A percentile compares a stretch with the other conserved stretches of the same genome.
phyloP scores from a whole-genome alignment of 2,329 filamentous ascomycete genomes.

The Aspergillus ustus region DNA sequence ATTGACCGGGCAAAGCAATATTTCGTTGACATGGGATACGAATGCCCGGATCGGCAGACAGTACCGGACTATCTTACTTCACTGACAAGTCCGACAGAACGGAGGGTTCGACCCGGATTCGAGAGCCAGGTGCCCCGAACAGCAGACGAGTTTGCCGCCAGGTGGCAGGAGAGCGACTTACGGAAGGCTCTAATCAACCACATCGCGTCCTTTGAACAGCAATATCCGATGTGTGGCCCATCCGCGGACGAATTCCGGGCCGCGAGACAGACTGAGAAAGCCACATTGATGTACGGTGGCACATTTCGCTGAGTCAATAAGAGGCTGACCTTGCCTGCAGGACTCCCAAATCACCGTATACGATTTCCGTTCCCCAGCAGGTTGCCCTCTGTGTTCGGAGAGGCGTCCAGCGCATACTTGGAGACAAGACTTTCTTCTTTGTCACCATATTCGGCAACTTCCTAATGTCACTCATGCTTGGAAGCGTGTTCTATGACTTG shows the following conservation, averaged over 20 bases:
- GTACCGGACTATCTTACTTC: conserved; percentile 8
- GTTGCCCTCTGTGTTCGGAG: conserved; percentile 76
- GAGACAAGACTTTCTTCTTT: conserved; percentile 73
- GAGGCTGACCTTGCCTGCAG: conserved; percentile 44
- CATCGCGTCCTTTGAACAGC: conserved; percentile 6
- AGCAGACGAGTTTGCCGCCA: conserved; percentile 66
- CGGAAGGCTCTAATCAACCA: conserved; percentile 8
- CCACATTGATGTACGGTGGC: conserved; percentile 3
- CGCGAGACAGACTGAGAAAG: conserved; percentile 8
- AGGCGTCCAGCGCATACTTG: conserved; percentile 72
- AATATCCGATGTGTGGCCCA: conserved; percentile 2
- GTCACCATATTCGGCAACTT: conserved; percentile 68
- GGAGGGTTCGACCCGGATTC: conserved; percentile 10
- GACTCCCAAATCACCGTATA: conserved; percentile 71
- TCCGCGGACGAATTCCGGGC: conserved; percentile 25
- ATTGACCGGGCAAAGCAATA: neutral
- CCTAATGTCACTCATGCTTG: conserved; percentile 70
- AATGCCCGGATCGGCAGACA: conserved; percentile 4
- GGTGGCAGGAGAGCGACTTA: conserved; percentile 55
- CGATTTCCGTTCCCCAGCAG: conserved; percentile 75
- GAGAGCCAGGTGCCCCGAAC: conserved; percentile 58
- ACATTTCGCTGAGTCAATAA: conserved; percentile 18
- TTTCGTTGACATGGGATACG: conserved; percentile 7
- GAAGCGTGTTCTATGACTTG: conserved; percentile 76
- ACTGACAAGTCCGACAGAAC: conserved; percentile 40